Conservation (phyloP, 306 rosid species). For the Lathyrus aphaca region DNA sequence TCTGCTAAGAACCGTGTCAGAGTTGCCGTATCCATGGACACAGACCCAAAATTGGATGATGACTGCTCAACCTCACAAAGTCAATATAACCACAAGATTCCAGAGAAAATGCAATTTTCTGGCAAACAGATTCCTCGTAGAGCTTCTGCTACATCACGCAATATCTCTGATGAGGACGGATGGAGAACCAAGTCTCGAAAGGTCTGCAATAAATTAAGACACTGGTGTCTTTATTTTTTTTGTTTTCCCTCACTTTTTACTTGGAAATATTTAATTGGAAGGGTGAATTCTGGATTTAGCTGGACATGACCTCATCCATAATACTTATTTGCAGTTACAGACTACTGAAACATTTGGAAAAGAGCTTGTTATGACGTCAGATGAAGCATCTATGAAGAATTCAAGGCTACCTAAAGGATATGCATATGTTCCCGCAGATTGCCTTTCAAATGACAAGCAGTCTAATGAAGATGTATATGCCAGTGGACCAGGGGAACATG, state of each 20-base stretch:
- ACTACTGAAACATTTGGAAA: constrained; percentile 79
- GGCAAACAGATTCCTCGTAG: constrained; percentile 94
- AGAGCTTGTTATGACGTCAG: constrained; percentile 96
- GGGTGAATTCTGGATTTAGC: constrained; percentile 27
- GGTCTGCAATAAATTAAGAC: constrained; percentile 47
- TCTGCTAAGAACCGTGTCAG: constrained; percentile 63
- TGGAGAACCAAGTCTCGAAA: constrained; percentile 79
- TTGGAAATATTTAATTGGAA: constrained; percentile 5
- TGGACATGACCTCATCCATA: constrained; percentile 37
- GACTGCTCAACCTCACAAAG: constrained; percentile 83
- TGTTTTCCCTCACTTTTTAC: neutral
- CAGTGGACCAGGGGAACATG: constrained; percentile 54
- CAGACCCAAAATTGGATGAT: constrained; percentile 79
- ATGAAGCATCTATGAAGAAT: constrained; percentile 94
- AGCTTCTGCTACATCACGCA: constrained; percentile 50
- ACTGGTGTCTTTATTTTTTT: neutral
- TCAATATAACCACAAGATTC: constrained; percentile 50
- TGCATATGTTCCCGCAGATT: constrained; percentile 96
- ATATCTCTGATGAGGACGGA: constrained; percentile 67
- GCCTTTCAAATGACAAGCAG: constrained; percentile 81
- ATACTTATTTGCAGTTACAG: constrained; percentile 51
- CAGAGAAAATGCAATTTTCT: constrained; percentile 64
- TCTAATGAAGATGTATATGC: constrained; percentile 61
- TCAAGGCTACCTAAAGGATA: constrained; percentile 88
- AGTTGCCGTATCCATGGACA: constrained; percentile 63